Percentiles rank a stretch among this genome's conserved stretches.
phyloP scores from a whole-genome alignment of 441 rosid species.

The Erodium texanum region DNA sequence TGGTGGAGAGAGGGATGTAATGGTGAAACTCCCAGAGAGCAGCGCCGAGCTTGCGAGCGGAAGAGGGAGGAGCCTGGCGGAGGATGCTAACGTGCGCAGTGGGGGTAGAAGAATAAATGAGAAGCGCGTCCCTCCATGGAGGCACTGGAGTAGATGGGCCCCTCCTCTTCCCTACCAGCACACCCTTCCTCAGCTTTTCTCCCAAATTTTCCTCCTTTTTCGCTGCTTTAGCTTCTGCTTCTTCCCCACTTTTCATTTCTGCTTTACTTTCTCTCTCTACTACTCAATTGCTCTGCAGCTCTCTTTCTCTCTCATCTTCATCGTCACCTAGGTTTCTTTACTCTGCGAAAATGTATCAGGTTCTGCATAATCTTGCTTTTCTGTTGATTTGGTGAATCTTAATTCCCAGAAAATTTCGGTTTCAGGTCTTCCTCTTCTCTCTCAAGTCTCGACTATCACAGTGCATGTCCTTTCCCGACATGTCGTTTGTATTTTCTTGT shows the following conservation, averaged over 20 bases:
- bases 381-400: no score
- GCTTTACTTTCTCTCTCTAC: no score
- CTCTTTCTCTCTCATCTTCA: no score
- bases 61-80: conserved; percentile 14
- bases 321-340: no score
- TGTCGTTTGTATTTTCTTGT: no score
- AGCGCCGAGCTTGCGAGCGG: conserved; percentile 73
- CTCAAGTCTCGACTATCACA: no score
- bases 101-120: conserved; percentile 11
- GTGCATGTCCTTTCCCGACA: no score
- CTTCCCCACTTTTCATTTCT: not conserved
- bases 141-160: conserved; percentile 56
- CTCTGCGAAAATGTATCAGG: no score
- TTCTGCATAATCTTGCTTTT: no score
- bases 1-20: conserved; percentile 36
- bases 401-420: no score
- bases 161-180: conserved; percentile 36
- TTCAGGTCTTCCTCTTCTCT: no score
- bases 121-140: conserved; percentile 21
- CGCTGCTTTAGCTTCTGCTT: conserved; percentile 20
- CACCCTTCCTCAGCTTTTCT: conserved; percentile 58
- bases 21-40: conserved; percentile 70
- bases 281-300: no score
- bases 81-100: conserved; percentile 29
- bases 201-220: conserved; percentile 60